Evolutionary conservation across 306 rosid species (phyloP), one percentile per base, ranked within the genome.

Genomic region (Leucaena leucocephala): DNA sequence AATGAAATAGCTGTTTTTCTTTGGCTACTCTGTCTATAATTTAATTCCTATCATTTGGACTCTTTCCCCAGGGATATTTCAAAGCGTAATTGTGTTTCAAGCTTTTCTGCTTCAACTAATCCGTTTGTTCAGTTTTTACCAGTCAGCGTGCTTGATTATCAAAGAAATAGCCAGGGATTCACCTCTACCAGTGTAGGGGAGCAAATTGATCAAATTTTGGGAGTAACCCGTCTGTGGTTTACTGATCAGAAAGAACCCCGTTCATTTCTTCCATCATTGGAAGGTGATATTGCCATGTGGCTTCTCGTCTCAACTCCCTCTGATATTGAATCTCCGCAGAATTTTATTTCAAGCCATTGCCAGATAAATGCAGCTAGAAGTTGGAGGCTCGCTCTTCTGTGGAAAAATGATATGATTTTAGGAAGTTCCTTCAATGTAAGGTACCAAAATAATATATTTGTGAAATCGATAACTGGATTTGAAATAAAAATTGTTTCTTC

Each of bases 351-450:
- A 48, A 82, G 64, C 11, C 74, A 82, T 58, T 76, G 77, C 66
- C 85, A 84, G 83, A 81, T 68, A 55, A 81, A 81, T 55, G 81
- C 83, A 44, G 82, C 67, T 72, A 83, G 87, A 80, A 80, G 74
- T 77, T 92, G 98, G 97, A 88, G 91, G 86, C 93, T 90, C 68
- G 94, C 91, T 71, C 90, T 94, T 59, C 79, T 87, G 80, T 78
- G 81, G 87, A 87, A 92, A 79, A 84, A 86, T 86, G 76, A 34
- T 69, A 82, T 89, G 38, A 72, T 76, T 68, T 79, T 92, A 15
- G 98, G 97, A 85, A 52, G 82, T 40, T 85, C 89, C 81, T 77
- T 92, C 84, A 94, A 90, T 86, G 84, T 86, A 76, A 92, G 98
- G 98, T 94, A 84, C 84, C 64, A 11, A 71, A 62, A 63, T 11